These are phyloP conservation scores for Cercospora sojina DNA, from an alignment of 2,329 filamentous ascomycete species.

Conservation along the genomic window DNA sequence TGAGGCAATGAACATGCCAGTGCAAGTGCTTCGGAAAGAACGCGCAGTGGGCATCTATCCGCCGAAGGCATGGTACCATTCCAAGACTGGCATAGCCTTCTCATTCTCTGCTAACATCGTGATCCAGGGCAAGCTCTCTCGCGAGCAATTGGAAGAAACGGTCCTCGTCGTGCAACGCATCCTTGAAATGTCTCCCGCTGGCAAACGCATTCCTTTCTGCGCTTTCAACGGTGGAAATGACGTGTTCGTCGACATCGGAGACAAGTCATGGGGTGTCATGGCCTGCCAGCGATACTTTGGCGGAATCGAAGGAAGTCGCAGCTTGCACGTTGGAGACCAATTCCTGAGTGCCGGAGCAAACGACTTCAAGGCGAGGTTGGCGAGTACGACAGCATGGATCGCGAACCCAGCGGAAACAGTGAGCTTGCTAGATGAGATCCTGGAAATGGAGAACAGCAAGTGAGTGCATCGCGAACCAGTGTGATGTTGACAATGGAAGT, in stretches of 20 bases:
- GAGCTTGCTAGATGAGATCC: conserved; percentile 80
- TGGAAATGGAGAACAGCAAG: conserved; percentile 20
- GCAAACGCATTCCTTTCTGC: conserved; percentile 77
- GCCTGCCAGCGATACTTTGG: conserved; percentile 92
- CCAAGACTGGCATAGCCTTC: neutral
- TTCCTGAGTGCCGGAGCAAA: conserved; percentile 94
- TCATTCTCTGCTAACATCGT: neutral
- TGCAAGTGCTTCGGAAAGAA: conserved; percentile 80
- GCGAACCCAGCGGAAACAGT: conserved; percentile 90
- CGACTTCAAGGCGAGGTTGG: conserved; percentile 92
- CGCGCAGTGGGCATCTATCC: conserved; percentile 59
- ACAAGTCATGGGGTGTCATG: conserved; percentile 93
- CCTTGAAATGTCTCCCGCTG: conserved; percentile 74
- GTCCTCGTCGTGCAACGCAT: conserved; percentile 92
- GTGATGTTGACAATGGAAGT: neutral
- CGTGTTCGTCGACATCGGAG: conserved; percentile 97
- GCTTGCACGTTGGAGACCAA: conserved; percentile 91
- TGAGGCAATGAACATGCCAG: conserved; percentile 73
- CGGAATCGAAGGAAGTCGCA: conserved; percentile 70
- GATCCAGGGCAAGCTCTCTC: conserved; percentile 53
- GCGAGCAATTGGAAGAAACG: conserved; percentile 92
- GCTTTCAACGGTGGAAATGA: conserved; percentile 98
- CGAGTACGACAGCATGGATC: conserved; percentile 96
- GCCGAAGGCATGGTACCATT: conserved; percentile 52
- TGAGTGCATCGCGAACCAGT: neutral